Evolutionary conservation across 768 basidiomycete genomes (phyloP), one percentile per base, ranked within the genome.

Genomic region (Lentinula boryana): DNA sequence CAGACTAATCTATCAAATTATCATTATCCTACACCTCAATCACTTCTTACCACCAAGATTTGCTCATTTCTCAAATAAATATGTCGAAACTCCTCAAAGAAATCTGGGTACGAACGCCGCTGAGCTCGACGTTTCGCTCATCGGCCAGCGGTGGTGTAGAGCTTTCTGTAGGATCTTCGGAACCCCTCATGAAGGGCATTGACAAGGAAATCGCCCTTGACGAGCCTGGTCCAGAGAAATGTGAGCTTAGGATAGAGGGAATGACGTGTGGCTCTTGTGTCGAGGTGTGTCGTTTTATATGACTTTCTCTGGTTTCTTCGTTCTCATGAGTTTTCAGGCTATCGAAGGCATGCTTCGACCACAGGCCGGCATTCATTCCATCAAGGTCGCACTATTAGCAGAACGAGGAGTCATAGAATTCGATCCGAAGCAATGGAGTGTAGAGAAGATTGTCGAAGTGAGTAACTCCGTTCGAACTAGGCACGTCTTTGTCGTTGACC

Each of bases 351-450:
- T 89, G 78, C 81, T 96, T 21, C 79, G 87, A 68, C 78, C 78
- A 16, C 92, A 95, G 71, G 76, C 85, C n/a, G 97, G 97, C n/a
- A 95, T 99, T 55, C 75, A 86, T 63, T 91, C 88, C 10, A 75
- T 97, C 63, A 93, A 94, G 69, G 95, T 99, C n/a, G 95, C 95
- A 23, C 81, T 99, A n/a, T 82, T 99, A 27, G 93, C 97, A 12
- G 96, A 99, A 72, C 87, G 96, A 13, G 96, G 88, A 3, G 82
- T 93, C 50, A 77, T 99, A 64, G 94, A 96, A 70, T 99, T 89
- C 67, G 94, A 98, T 67, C 85, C 91, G 1, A 68, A 75, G 0
- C 68, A 76, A n/a, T 99, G 97, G 97, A 83, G 80, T 36, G 74
- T 84, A 8, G 90, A 87, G 51, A 93, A 90, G 70, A 82, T 99